phyloP scores from a whole-genome alignment of 2,329 filamentous ascomycete species.

The Colletotrichum gigasporum region DNA sequence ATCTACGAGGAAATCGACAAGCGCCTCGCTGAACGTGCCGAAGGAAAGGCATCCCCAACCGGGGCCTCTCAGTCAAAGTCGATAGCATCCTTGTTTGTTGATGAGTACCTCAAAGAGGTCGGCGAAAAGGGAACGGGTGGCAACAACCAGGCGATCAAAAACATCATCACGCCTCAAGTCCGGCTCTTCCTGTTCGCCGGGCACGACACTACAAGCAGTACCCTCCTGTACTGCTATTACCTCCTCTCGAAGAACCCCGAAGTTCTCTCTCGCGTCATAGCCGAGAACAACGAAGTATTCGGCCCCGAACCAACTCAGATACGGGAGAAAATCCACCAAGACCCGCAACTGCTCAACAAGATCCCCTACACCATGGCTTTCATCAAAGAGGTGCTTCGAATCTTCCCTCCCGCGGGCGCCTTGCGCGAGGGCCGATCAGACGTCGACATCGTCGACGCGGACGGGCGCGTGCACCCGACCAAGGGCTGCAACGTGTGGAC shows the following conservation, averaged over 20 bases:
- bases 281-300: constrained; percentile 52
- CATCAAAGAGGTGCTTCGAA: constrained; percentile 62
- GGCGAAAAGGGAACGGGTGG: neutral
- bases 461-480: constrained; percentile 54
- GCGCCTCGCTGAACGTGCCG: neutral
- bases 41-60: neutral
- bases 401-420: constrained; percentile 60
- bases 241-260: constrained; percentile 36
- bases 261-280: constrained; percentile 35
- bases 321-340: constrained; percentile 47
- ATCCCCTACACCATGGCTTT: constrained; percentile 62
- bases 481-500: constrained; percentile 54
- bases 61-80: neutral
- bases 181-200: constrained; percentile 44
- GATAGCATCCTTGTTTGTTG: constrained; percentile 7
- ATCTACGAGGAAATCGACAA: neutral
- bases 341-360: constrained; percentile 57
- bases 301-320: constrained; percentile 49
- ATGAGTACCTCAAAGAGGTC: neutral
- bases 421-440: constrained; percentile 48
- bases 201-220: constrained; percentile 43
- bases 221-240: constrained; percentile 38
- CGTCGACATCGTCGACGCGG: constrained; percentile 49
- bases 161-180: constrained; percentile 37
- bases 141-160: constrained; percentile 5